phyloP scores from a whole-genome alignment of 257 asterid species.

The Nemophila menziesii region DNA sequence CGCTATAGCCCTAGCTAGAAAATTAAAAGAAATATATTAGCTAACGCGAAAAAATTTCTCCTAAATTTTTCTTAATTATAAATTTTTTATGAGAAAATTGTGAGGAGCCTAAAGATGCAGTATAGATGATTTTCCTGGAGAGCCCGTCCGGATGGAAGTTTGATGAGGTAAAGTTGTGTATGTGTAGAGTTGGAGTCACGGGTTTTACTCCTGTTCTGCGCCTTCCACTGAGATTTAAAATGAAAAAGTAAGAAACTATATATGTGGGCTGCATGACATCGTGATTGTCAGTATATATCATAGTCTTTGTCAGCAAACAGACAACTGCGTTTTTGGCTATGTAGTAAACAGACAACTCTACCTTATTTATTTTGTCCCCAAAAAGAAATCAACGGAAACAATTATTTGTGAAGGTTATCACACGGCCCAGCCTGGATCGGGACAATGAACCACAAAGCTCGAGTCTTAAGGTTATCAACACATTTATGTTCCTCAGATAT shows the following conservation, averaged over 20 bases:
- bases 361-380: background rate
- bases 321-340: background rate
- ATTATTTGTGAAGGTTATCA: background rate
- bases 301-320: background rate
- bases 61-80: no score
- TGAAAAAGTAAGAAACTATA: background rate
- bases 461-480: background rate
- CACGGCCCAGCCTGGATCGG: background rate
- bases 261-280: background rate
- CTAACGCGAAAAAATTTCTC: no score
- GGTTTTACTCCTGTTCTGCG: background rate
- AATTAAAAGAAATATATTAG: no score
- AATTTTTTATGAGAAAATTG: no score
- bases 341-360: background rate
- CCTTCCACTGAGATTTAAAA: background rate
- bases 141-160: no score
- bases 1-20: no score
- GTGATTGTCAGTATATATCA: background rate
- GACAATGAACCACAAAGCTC: background rate
- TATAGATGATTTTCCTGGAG: no score
- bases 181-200: background rate
- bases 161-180: no score
- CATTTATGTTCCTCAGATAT: background rate
- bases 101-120: no score
- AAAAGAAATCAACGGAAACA: background rate